Percentiles rank a stretch among this genome's conserved stretches.
phyloP scores from a whole-genome alignment of 2,329 filamentous ascomycete genomes.

The Alternaria solani region DNA sequence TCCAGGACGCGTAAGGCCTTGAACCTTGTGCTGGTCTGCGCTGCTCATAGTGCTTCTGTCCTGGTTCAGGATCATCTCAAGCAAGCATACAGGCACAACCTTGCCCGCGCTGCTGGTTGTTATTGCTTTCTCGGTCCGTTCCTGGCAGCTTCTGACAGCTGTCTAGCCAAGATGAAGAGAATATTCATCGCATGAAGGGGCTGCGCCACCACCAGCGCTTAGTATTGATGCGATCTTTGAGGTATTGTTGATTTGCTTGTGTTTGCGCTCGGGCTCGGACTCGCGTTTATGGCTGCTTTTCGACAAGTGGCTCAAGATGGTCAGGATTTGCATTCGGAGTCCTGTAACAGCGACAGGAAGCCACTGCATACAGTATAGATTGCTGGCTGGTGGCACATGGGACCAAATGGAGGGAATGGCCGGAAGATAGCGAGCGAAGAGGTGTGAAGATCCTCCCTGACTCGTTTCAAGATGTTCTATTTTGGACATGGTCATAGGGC shows the following conservation, averaged over 20 bases:
- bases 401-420: background rate
- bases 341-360: background rate
- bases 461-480: conserved; percentile 9
- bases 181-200: background rate
- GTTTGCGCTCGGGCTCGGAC: conserved; percentile 15
- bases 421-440: conserved; percentile 1
- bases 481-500: conserved; percentile 10
- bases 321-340: background rate
- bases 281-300: conserved; percentile 22
- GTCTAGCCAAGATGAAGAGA: background rate
- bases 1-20: background rate
- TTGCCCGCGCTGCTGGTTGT: conserved; percentile 12
- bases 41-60: conserved; percentile 17
- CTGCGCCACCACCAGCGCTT: conserved; percentile 4
- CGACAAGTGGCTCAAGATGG: conserved; percentile 7
- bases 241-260: conserved; percentile 17
- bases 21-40: conserved; percentile 9
- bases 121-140: conserved; percentile 11
- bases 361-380: background rate
- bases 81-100: conserved; percentile 19
- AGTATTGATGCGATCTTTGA: conserved; percentile 12
- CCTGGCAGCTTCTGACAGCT: conserved; percentile 14
- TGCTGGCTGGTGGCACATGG: conserved; percentile 3
- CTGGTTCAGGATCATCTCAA: conserved; percentile 19
- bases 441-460: conserved; percentile 8